Base-by-base conservation (phyloP, 2,329 filamentous ascomycete genomes). In the Fusarium haematococcum region DNA sequence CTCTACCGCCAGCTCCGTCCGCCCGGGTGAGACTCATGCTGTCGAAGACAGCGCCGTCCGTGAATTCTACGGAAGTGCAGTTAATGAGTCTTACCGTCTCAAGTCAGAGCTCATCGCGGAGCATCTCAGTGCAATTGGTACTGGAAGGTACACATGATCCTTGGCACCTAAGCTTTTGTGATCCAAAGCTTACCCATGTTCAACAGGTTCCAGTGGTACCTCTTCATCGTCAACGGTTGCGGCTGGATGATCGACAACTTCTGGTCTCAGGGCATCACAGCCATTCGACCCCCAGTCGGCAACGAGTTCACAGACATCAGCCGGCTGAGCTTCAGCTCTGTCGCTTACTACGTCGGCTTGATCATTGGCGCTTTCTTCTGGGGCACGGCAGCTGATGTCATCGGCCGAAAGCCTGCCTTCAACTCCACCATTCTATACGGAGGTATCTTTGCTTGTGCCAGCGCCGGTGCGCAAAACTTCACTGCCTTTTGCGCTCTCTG, bases 391-490 rank as follows among this genome's bases (percentile, higher is more conserved):
- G 81, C 80, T 23, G 84, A 84, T 61, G 61, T 86, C 14, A 79
- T 85, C 62, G 84, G 84, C 14, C 81, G 84, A 13, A 80, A 80
- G 32, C 84, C 81, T 1, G 85, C 85, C 1, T 86, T 86, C 75
- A 86, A 86, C 63, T 78, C 75, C 0, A 86, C 85, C 0, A 80
- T 86, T 4, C 73, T 86, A 2, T 78, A 85, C 6, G 83, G 82
- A 2, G 84, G 83, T 3, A 83, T 91, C 3, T 92, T 91, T 74
- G 91, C 88, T 0, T 84, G 91, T 33, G 83, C 88, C 1, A 88
- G 88, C 5, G 90, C 89, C 0, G 87, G 88, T 0, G 86, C 88
- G 0, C 87, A 87, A 3, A 90, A 86, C 67, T 92, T 91, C 66
- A 86, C 85, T 1, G 86, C 87, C 0, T 86, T 91, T 37, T 88